Conservation (phyloP, 352 stramenopile genomes). For the Phytophthora boehmeriae region DNA sequence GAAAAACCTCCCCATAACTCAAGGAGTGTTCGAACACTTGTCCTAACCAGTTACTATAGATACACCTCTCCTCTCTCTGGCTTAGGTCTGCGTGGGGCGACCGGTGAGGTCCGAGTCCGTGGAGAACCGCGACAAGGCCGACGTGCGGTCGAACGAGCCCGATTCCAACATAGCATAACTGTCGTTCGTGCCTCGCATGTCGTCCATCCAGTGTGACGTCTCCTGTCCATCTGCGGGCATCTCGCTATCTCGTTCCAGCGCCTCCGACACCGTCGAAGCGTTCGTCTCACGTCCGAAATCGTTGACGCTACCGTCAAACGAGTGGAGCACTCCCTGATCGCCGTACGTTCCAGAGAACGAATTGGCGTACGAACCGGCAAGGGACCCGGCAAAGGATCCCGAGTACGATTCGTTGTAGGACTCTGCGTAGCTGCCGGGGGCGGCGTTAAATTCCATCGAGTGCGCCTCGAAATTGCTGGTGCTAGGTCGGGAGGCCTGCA, state of each 20-base stretch:
- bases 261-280: constrained; percentile 38
- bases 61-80: constrained; percentile 27
- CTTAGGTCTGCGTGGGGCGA: constrained; percentile 39
- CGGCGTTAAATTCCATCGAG: constrained; percentile 57
- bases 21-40: constrained; percentile 12
- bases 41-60: constrained; percentile 55
- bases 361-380: constrained; percentile 49
- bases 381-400: constrained; percentile 36
- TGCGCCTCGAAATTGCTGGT: constrained; percentile 57
- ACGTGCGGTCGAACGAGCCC: constrained; percentile 72
- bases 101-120: constrained; percentile 64
- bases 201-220: constrained; percentile 75
- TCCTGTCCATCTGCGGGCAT: constrained; percentile 27
- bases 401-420: constrained; percentile 68
- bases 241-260: constrained; percentile 30
- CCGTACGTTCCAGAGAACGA: constrained; percentile 52
- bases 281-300: constrained; percentile 42
- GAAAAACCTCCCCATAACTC: constrained; percentile 2
- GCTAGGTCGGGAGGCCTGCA: constrained; percentile 50
- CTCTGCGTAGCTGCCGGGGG: constrained; percentile 49
- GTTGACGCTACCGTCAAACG: constrained; percentile 53
- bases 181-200: constrained; percentile 83
- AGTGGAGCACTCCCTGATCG: constrained; percentile 56
- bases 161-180: constrained; percentile 86
- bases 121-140: constrained; percentile 75